Percentiles rank a stretch among this genome's conserved stretches.
Conservation (phyloP, 768 basidiomycete genomes). For the Lactarius tabidus region DNA sequence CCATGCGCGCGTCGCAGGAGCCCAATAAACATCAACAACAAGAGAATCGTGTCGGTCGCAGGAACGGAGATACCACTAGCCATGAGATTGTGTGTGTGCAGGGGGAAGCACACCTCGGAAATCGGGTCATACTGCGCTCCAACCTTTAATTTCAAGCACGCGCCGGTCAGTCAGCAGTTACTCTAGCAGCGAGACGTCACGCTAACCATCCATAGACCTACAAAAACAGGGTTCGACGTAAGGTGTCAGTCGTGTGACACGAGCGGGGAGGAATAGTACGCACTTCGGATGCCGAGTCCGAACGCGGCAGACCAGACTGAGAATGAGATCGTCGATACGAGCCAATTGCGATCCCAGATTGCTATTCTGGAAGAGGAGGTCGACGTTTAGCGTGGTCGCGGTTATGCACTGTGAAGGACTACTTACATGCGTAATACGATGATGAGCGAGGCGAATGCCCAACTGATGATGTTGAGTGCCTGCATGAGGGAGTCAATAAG, state of each 20-base stretch:
- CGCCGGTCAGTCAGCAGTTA: not conserved
- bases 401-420: not conserved
- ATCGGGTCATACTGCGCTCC: not conserved
- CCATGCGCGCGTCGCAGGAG: not conserved
- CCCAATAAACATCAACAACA: not conserved
- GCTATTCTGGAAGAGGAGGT: not conserved
- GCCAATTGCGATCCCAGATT: not conserved
- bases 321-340: not conserved
- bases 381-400: not conserved
- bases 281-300: not conserved
- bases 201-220: not conserved
- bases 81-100: not conserved
- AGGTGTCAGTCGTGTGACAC: no score
- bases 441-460: conserved; percentile 5
- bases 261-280: not conserved
- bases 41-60: not conserved
- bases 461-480: not conserved
- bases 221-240: no score
- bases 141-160: not conserved
- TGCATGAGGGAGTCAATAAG: not conserved
- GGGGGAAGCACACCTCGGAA: not conserved
- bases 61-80: not conserved
- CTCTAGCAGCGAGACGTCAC: not conserved
- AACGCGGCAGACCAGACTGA: not conserved
- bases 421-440: conserved; percentile 5